phyloP scores from a whole-genome alignment of 1,139 yeast species.

The Debaryomycetaceae sp. region DNA sequence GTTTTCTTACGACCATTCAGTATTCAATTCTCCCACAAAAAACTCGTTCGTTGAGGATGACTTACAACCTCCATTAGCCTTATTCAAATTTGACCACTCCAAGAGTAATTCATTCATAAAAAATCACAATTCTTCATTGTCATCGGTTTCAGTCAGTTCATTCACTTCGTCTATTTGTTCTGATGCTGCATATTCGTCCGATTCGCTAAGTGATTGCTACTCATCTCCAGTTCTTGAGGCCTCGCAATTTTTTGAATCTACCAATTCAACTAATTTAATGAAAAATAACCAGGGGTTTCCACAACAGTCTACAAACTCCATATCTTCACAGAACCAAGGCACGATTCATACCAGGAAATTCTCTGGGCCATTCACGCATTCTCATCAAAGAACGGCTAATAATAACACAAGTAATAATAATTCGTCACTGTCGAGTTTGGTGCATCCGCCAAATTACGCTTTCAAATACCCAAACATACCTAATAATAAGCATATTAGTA shows the following conservation, averaged over 20 bases:
- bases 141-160: constrained; percentile 23
- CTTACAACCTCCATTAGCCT: constrained; percentile 35
- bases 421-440: constrained; percentile 1
- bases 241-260: constrained; percentile 16
- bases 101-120: constrained; percentile 20
- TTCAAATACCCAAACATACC: constrained; percentile 19
- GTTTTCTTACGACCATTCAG: constrained; percentile 21
- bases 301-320: neutral
- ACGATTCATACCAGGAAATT: neutral
- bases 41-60: constrained; percentile 13
- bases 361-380: neutral
- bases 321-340: neutral
- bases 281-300: constrained; percentile 1
- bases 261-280: constrained; percentile 4
- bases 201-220: constrained; percentile 24
- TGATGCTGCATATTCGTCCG: constrained; percentile 25
- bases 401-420: constrained; percentile 1
- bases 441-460: constrained; percentile 9
- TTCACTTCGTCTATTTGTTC: constrained; percentile 26
- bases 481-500: constrained; percentile 11
- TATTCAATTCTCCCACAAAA: constrained; percentile 10
- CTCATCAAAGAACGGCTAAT: neutral
- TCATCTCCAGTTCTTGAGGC: constrained; percentile 23
- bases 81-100: constrained; percentile 22
- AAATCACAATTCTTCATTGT: constrained; percentile 14